Percentiles rank a stretch among this genome's conserved stretches.
phyloP scores from a whole-genome alignment of 352 stramenopile genomes.

The Blastocystis sp. region DNA sequence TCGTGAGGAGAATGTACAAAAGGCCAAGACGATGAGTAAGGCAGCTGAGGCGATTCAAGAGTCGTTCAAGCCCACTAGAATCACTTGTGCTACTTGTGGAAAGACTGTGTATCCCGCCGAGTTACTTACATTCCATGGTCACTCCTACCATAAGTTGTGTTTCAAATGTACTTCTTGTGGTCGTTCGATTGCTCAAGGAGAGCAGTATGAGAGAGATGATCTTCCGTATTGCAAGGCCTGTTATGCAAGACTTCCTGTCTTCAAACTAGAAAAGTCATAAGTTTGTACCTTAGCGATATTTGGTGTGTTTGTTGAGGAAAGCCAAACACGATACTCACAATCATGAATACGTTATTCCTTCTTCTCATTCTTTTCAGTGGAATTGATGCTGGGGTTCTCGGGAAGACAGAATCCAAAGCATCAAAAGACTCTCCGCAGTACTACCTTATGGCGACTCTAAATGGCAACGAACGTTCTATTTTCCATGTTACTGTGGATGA shows the following conservation, averaged over 20 bases:
- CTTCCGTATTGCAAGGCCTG: conserved; percentile 52
- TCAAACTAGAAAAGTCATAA: conserved; percentile 10
- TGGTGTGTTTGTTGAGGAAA: neutral
- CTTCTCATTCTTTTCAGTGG: neutral
- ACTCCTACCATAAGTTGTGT: conserved; percentile 54
- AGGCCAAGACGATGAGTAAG: conserved; percentile 1
- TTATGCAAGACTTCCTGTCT: conserved; percentile 6
- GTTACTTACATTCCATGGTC: conserved; percentile 27
- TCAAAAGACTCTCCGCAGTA: conserved; percentile 36
- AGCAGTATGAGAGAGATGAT: conserved; percentile 55
- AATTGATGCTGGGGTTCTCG: neutral
- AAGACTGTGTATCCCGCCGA: conserved; percentile 57
- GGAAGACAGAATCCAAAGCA: neutral
- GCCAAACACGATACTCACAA: neutral
- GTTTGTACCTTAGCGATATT: neutral
- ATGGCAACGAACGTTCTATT: conserved; percentile 59
- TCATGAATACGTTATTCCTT: neutral
- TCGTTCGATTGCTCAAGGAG: conserved; percentile 43
- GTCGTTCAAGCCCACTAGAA: neutral
- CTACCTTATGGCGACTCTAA: conserved; percentile 65
- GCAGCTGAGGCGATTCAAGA: conserved; percentile 1
- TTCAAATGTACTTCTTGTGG: conserved; percentile 2
- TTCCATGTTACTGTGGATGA: conserved; percentile 64
- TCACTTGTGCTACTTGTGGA: conserved; percentile 27
- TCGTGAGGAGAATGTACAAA: conserved; percentile 16